A percentile compares a stretch with the other conserved stretches of the same genome.
Evolutionary conservation across 345 rosid species (phyloP).

Genomic region (Boechera stricta): DNA sequence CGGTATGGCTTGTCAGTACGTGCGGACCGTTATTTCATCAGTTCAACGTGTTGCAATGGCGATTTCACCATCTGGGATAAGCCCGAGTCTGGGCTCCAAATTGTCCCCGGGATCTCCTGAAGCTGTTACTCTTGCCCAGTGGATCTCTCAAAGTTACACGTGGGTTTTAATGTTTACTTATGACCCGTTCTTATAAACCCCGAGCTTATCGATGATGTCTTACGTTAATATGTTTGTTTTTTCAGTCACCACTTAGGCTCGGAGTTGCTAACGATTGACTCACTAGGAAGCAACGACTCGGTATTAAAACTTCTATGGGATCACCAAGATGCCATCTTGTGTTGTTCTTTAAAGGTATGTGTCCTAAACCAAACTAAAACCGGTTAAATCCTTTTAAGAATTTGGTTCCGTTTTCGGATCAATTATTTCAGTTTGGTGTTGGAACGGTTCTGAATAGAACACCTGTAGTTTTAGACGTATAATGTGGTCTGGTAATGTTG

Average conservation of each 20-base stretch:
- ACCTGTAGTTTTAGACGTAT: not conserved
- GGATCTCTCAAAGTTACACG: constrained; percentile 94
- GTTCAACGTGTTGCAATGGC: constrained; percentile 99
- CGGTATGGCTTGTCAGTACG: constrained; percentile 91
- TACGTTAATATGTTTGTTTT: not conserved
- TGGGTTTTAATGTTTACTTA: constrained; percentile 39
- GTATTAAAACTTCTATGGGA: constrained; percentile 84
- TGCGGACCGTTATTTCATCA: constrained; percentile 86
- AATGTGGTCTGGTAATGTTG: constrained; percentile 35
- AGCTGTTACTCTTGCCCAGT: constrained; percentile 86
- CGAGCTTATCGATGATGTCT: not conserved
- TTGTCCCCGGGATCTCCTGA: constrained; percentile 89
- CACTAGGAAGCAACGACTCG: constrained; percentile 58
- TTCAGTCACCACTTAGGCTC: constrained; percentile 75
- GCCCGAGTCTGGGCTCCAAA: constrained; percentile 70
- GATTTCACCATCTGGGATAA: constrained; percentile 83
- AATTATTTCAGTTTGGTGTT: not conserved
- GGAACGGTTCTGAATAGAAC: not conserved
- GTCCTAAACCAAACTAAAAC: not conserved
- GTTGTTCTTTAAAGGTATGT: constrained; percentile 87
- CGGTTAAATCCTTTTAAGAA: not conserved
- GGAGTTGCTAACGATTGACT: constrained; percentile 69
- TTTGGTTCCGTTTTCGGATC: not conserved
- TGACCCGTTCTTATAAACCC: constrained; percentile 9
- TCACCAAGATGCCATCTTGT: constrained; percentile 88